Base-by-base conservation (phyloP, 352 stramenopile genomes). In the Phytophthora sp. region DNA sequence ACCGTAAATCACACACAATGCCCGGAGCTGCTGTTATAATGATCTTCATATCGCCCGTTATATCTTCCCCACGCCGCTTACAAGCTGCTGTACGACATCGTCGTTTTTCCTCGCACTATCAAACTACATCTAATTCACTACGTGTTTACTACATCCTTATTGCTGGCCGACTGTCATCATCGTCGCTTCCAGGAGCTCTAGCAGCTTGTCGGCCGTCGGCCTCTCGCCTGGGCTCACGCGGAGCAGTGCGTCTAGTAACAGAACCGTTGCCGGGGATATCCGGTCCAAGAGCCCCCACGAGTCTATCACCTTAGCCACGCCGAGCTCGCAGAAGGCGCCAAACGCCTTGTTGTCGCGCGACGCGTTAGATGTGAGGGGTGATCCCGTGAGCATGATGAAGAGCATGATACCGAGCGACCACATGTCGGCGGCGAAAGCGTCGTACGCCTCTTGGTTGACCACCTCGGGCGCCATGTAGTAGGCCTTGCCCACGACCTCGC, bases 391-490 rank as follows among this genome's bases (percentile, higher is more conserved):
- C 77, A 90, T 81, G 49, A 88, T 79, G 65, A 88, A 90, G 3
- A 90, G 63, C 64, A 90, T 76, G 42, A 90, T 71, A 4, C 81
- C 79, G 5, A 90, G 66, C 21, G 81, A 87, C 81, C 79, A 89
- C 69, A 88, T 79, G 47, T 90, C 82, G 21, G 79, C 82, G 4
- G 68, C 77, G 12, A 61, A 59, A 0, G 77, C 79, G 35, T 86
- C 72, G 71, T 89, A 89, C 23, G 33, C 59, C 8, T 51, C 42
- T 15, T 51, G 21, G 42, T 33, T 51, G 21, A 82, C 68, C 3
- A 88, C 79, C 63, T 90, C 81, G 2, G 73, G 77, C 36, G 77
- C 79, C 78, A 86, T 90, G 65, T 84, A 88, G 55, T 85, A 85
- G n/a, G 63, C 57, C 54, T 80, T 83, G 39, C 71, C 76, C 11